Percentiles rank a stretch among this genome's conserved stretches.
phyloP scores from a whole-genome alignment of 2,329 filamentous ascomycete genomes.

The Hirsutella minnesotensis region DNA sequence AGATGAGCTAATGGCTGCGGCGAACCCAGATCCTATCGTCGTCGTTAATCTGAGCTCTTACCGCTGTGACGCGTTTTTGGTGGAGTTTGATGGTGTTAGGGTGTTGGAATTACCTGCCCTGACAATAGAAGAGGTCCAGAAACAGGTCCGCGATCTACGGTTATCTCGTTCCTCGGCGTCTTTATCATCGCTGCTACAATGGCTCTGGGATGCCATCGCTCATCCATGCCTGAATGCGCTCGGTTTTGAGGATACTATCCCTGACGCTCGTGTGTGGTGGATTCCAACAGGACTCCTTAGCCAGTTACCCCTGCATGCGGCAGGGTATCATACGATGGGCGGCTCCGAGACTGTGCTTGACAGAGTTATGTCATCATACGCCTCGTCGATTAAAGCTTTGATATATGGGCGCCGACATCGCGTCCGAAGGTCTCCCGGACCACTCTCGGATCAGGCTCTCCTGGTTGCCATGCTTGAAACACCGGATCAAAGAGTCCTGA shows the following conservation, averaged over 20 bases:
- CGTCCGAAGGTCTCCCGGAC: background rate
- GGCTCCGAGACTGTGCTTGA: slow-evolving; percentile 17
- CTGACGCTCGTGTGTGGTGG: slow-evolving; percentile 21
- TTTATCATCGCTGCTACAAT: too few species aligned
- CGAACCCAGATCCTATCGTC: too few species aligned
- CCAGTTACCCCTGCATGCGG: slow-evolving; percentile 20
- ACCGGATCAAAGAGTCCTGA: background rate
- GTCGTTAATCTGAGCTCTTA: too few species aligned
- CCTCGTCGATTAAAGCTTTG: slow-evolving; percentile 17
- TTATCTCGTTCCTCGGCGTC: too few species aligned
- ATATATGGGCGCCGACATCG: background rate
- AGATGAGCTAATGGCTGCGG: too few species aligned
- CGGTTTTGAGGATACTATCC: background rate
- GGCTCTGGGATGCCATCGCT: background rate
- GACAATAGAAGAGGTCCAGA: too few species aligned
- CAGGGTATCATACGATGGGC: slow-evolving; percentile 14
- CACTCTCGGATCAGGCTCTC: background rate
- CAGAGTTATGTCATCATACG: slow-evolving; percentile 26
- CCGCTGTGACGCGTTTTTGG: too few species aligned
- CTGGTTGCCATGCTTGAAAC: background rate
- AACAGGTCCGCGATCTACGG: too few species aligned
- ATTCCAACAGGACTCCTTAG: slow-evolving; percentile 18
- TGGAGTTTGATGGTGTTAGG: too few species aligned
- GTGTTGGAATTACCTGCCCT: too few species aligned
- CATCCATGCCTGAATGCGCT: background rate